Evolutionary conservation across 306 rosid genomes (phyloP).

Genomic region (Datisca glomerata): DNA sequence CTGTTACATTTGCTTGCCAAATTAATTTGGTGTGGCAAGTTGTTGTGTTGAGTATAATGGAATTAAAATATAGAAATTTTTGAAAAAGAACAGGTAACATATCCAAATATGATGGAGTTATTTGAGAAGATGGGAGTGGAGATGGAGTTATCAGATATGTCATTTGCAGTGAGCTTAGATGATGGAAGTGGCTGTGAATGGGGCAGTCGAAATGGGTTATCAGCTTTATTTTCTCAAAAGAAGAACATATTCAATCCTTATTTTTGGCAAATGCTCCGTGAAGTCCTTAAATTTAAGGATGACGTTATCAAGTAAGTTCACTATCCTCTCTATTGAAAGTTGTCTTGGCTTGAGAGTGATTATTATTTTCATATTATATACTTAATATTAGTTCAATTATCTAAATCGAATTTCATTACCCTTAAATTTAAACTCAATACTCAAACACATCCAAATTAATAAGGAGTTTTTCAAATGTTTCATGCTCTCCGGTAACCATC

Average conservation of each 20-base stretch:
- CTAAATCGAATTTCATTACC: no score
- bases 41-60: no score
- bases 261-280: constrained; percentile 77
- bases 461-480: no score
- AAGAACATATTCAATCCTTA: constrained; percentile 48
- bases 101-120: constrained; percentile 88
- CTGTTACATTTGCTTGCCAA: no score
- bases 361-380: neutral
- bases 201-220: constrained; percentile 76
- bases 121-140: constrained; percentile 78
- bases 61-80: neutral
- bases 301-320: constrained; percentile 48
- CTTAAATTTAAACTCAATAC: no score
- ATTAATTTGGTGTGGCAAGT: no score
- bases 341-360: no score
- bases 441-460: no score
- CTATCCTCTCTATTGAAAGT: neutral
- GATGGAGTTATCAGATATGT: constrained; percentile 79
- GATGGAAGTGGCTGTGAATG: constrained; percentile 67
- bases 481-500: no score
- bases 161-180: constrained; percentile 71
- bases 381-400: no score
- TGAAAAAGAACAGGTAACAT: constrained; percentile 47
- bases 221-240: constrained; percentile 76
- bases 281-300: constrained; percentile 58